phyloP scores from a whole-genome alignment of 331 rosid genomes.

The Stylosanthes scabra region DNA sequence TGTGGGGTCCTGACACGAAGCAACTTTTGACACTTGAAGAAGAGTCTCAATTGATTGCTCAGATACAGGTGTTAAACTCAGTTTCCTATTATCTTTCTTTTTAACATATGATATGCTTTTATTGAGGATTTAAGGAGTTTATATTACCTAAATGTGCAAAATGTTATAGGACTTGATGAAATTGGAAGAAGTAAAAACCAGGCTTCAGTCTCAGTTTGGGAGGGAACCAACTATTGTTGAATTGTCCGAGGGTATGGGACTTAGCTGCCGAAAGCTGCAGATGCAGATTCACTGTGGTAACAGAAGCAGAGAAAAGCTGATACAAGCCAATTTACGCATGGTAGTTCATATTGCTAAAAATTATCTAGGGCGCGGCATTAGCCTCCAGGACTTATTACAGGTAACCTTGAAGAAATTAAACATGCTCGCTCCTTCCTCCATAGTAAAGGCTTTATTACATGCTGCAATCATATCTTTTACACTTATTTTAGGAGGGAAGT shows the following conservation, averaged over 20 bases:
- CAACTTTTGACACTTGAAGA: conserved; percentile 77
- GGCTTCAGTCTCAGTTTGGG: conserved; percentile 78
- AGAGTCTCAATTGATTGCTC: conserved; percentile 66
- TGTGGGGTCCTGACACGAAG: conserved; percentile 72
- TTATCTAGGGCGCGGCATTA: conserved; percentile 81
- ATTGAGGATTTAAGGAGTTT: conserved; percentile 19
- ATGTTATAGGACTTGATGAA: conserved; percentile 64
- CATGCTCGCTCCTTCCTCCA: conserved; percentile 21
- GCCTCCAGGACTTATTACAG: conserved; percentile 85
- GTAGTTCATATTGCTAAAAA: conserved; percentile 83
- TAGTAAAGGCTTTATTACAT: conserved; percentile 8
- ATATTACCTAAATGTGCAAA: conserved; percentile 37
- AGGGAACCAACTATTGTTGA: conserved; percentile 79
- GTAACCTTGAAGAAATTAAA: conserved; percentile 45
- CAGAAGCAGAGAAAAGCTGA: conserved; percentile 69
- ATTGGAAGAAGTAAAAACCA: conserved; percentile 64
- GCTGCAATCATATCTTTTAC: conserved; percentile 9
- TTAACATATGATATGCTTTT: conserved; percentile 17
- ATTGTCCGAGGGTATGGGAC: conserved; percentile 86
- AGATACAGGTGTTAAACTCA: conserved; percentile 63
- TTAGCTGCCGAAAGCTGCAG: conserved; percentile 55
- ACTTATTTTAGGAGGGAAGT: conserved; percentile 84
- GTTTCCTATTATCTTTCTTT: conserved; percentile 6
- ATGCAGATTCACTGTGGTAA: conserved; percentile 55
- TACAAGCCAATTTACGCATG: conserved; percentile 77